Evolutionary conservation across 2,329 filamentous ascomycete species (phyloP).

Genomic region (Colletotrichum limetticola): DNA sequence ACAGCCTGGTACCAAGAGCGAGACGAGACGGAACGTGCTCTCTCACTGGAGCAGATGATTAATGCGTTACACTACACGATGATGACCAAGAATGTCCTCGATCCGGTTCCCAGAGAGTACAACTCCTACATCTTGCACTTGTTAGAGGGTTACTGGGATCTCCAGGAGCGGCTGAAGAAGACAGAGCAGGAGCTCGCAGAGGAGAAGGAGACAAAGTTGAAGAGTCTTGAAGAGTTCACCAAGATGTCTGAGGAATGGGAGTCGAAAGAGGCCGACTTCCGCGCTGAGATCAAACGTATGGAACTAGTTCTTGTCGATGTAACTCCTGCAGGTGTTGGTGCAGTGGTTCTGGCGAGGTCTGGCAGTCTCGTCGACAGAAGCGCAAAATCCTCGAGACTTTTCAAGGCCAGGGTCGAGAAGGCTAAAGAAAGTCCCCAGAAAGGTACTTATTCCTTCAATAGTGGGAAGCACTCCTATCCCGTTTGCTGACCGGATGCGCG

Average conservation of each 20-base stretch:
- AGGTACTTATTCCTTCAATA: constrained; percentile 2
- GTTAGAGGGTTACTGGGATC: constrained; percentile 48
- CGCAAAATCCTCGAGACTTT: constrained; percentile 40
- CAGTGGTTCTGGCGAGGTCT: constrained; percentile 55
- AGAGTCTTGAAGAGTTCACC: constrained; percentile 46
- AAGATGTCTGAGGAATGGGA: constrained; percentile 50
- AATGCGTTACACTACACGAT: constrained; percentile 54
- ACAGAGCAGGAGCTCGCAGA: constrained; percentile 25
- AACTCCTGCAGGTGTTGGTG: constrained; percentile 53
- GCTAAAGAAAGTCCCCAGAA: constrained; percentile 34
- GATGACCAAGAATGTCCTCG: constrained; percentile 48
- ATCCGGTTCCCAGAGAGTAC: constrained; percentile 52
- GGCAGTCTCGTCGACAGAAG: constrained; percentile 54
- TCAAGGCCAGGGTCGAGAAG: constrained; percentile 44
- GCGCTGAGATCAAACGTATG: constrained; percentile 51
- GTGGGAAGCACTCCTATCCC: neutral
- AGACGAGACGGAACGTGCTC: constrained; percentile 50
- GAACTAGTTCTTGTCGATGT: constrained; percentile 48
- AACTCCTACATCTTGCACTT: constrained; percentile 53
- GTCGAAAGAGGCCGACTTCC: constrained; percentile 49
- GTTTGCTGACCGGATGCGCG: neutral
- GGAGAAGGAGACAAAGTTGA: constrained; percentile 36
- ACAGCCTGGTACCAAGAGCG: constrained; percentile 13
- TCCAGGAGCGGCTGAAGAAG: constrained; percentile 39
- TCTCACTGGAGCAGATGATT: constrained; percentile 55